Conservation (phyloP, 441 rosid species). For the Aquilaria agallochum region DNA sequence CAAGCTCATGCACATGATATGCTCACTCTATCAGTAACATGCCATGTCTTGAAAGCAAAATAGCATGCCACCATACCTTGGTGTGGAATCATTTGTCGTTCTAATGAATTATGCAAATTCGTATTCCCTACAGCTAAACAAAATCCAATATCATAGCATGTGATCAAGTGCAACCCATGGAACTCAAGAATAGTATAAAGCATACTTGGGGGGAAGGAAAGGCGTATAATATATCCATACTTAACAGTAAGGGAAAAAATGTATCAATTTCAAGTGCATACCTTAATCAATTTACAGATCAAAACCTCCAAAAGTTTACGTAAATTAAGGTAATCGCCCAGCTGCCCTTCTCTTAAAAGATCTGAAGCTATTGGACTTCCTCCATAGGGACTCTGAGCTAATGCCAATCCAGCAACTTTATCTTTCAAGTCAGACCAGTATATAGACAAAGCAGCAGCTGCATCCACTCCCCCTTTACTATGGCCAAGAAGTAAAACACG, state of each 20-base stretch:
- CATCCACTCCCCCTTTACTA: constrained; percentile 98
- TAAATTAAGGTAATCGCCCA: constrained; percentile 83
- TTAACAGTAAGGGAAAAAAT: background rate
- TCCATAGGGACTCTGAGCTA: constrained; percentile 95
- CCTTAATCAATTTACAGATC: constrained; percentile 93
- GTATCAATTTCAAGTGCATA: constrained; percentile 18
- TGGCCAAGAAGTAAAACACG: constrained; percentile 91
- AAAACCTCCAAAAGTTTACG: constrained; percentile 84
- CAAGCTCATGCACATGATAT: no score
- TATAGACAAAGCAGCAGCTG: constrained; percentile 90
- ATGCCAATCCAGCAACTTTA: constrained; percentile 86
- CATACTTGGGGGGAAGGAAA: constrained; percentile 2
- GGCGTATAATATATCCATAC: constrained; percentile 1
- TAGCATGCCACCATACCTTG: no score
- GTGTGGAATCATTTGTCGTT: no score
- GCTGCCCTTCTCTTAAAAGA: constrained; percentile 90
- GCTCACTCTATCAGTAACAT: no score
- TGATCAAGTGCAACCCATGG: background rate
- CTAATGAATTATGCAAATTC: no score
- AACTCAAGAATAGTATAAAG: constrained; percentile 4
- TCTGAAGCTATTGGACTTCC: constrained; percentile 95
- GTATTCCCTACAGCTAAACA: no score
- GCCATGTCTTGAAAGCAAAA: no score
- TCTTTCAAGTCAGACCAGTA: constrained; percentile 93
- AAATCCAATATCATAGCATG: background rate